A percentile compares a stretch with the other conserved stretches of the same genome.
Conservation (phyloP, 371 early-diverging fungal genomes). For the Apophysomyces sp. region DNA sequence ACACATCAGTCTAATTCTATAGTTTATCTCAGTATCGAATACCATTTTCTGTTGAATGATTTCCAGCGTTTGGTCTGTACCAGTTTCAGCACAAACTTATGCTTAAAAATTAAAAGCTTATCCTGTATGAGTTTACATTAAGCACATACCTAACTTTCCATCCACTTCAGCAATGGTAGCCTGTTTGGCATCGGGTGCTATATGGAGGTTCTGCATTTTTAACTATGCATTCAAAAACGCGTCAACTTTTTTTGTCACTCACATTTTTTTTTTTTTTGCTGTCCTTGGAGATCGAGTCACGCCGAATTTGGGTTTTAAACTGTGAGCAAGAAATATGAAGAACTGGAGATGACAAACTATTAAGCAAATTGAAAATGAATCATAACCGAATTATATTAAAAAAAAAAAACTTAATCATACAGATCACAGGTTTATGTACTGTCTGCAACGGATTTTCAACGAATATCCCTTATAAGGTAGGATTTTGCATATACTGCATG, state of each 20-base stretch:
- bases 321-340: no score
- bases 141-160: neutral
- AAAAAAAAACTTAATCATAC: no score
- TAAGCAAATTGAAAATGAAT: no score
- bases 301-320: no score
- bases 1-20: neutral
- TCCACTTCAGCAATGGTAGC: neutral
- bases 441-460: no score
- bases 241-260: neutral
- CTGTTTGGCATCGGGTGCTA: neutral
- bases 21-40: neutral
- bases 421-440: no score
- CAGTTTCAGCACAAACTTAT: neutral
- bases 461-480: no score
- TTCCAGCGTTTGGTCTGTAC: neutral
- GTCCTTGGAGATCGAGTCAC: no score
- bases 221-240: conserved; percentile 1
- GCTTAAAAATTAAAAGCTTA: neutral
- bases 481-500: no score
- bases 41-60: neutral
- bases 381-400: no score
- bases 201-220: neutral
- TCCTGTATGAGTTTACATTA: neutral
- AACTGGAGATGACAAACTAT: no score
- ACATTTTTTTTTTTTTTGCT: no score